Evolutionary conservation across 257 asterid species (phyloP).

Genomic region (Haberlea rhodopensis): DNA sequence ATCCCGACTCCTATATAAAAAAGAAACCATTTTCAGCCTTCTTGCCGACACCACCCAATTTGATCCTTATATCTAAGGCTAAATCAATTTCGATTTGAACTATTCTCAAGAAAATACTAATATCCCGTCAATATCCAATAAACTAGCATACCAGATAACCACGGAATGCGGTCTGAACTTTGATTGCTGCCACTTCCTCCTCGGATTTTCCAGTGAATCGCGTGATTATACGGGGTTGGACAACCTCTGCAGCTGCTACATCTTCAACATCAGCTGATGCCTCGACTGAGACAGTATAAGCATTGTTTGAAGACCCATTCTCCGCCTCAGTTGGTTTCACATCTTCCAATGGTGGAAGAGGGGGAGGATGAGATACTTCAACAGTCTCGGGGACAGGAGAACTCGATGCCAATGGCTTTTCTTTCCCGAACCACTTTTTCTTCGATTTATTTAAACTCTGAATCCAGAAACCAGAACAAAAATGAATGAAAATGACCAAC

Average conservation of each 20-base stretch:
- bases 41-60: not conserved
- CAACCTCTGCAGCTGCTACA: constrained; percentile 69
- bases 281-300: constrained; percentile 66
- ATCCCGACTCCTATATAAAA: not conserved
- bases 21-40: not conserved
- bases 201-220: constrained; percentile 55
- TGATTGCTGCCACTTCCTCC: constrained; percentile 84
- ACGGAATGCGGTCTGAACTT: constrained; percentile 86
- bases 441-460: constrained; percentile 55
- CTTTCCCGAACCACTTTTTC: constrained; percentile 48
- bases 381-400: constrained; percentile 38
- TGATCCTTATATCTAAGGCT: not conserved
- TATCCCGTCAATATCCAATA: not conserved
- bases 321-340: constrained; percentile 50
- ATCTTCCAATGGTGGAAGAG: constrained; percentile 58
- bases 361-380: constrained; percentile 45
- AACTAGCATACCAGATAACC: constrained; percentile 63
- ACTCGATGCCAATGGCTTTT: constrained; percentile 40
- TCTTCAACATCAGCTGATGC: constrained; percentile 75
- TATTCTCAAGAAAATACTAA: not conserved
- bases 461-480: constrained; percentile 9
- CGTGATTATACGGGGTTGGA: constrained; percentile 38
- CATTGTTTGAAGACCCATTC: constrained; percentile 59
- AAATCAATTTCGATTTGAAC: not conserved
- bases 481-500: constrained; percentile 1